phyloP scores from a whole-genome alignment of 164 flowering plant species.

The Kalanchoe fedtschenkoi region DNA sequence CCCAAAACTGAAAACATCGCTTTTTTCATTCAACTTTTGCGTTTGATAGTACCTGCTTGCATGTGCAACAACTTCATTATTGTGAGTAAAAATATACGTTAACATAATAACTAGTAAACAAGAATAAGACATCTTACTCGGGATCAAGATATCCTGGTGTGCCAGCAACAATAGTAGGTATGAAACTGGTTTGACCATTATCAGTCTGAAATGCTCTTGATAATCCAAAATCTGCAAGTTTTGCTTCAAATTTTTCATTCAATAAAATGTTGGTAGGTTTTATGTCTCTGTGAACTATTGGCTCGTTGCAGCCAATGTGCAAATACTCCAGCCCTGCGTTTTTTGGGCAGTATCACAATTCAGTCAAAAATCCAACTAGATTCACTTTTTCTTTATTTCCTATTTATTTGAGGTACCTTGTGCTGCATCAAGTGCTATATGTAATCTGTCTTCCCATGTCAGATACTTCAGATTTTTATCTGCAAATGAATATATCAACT shows the following conservation, averaged over 20 bases:
- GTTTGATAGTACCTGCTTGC: not conserved
- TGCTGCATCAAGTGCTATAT: not conserved
- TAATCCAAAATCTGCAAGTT: not conserved
- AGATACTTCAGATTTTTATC: not conserved
- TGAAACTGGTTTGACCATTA: not conserved
- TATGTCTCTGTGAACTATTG: not conserved
- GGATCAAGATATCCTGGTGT: not conserved
- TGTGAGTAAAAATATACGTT: not conserved
- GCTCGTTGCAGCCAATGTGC: not conserved
- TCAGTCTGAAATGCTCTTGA: not conserved
- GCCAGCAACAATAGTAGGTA: not conserved
- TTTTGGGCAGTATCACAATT: too few species aligned
- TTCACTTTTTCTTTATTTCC: too few species aligned
- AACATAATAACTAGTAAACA: not conserved
- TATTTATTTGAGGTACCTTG: not conserved
- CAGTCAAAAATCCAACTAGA: too few species aligned
- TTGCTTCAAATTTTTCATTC: not conserved
- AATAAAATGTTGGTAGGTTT: not conserved
- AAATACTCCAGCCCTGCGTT: not conserved
- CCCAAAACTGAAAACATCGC: not conserved
- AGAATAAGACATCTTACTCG: not conserved
- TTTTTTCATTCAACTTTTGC: not conserved
- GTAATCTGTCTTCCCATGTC: not conserved
- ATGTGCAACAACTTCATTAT: too few species aligned
- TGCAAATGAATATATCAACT: too few species aligned